These are phyloP conservation scores for Arthroderma sp. DNA, from an alignment of 2,329 filamentous ascomycete genomes.

Conservation along the genomic window DNA sequence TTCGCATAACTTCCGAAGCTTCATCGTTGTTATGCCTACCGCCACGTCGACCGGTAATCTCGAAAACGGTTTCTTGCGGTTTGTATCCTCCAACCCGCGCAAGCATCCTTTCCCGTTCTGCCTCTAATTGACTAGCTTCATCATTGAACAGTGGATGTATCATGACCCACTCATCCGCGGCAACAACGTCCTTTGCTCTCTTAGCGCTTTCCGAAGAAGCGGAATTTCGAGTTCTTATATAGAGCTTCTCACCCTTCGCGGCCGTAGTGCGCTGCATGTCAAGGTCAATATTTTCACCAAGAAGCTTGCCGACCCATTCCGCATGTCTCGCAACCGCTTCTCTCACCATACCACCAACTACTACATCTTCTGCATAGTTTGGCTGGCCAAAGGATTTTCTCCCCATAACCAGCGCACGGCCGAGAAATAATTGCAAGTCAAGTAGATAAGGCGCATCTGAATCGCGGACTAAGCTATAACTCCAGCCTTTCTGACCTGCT, in stretches of 20 bases:
- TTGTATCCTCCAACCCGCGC: slow-evolving; percentile 78
- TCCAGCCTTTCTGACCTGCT: slow-evolving; percentile 86
- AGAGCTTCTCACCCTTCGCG: slow-evolving; percentile 81
- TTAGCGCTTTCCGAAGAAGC: slow-evolving; percentile 86
- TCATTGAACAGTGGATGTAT: slow-evolving; percentile 71
- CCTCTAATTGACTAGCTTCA: slow-evolving; percentile 48
- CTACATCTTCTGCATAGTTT: slow-evolving; percentile 70
- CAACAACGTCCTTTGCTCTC: slow-evolving; percentile 63
- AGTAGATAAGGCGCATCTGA: slow-evolving; percentile 83
- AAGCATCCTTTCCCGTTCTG: slow-evolving; percentile 71
- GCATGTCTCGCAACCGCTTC: slow-evolving; percentile 60
- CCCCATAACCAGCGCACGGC: slow-evolving; percentile 67
- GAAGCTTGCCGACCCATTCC: slow-evolving; percentile 71
- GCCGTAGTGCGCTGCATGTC: slow-evolving; percentile 58
- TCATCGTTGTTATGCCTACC: slow-evolving; percentile 54
- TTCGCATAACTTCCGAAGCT: slow-evolving; percentile 40
- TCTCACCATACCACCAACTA: slow-evolving; percentile 63
- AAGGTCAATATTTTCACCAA: slow-evolving; percentile 65
- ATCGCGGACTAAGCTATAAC: slow-evolving; percentile 81
- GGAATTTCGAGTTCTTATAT: slow-evolving; percentile 76
- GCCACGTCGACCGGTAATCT: slow-evolving; percentile 66
- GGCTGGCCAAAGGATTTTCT: slow-evolving; percentile 45
- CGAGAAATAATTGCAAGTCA: slow-evolving; percentile 86
- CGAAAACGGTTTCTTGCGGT: slow-evolving; percentile 91
- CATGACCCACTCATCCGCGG: slow-evolving; percentile 56